These are phyloP conservation scores for Albugo candida DNA, from an alignment of 352 stramenopile genomes.

Conservation along the genomic window DNA sequence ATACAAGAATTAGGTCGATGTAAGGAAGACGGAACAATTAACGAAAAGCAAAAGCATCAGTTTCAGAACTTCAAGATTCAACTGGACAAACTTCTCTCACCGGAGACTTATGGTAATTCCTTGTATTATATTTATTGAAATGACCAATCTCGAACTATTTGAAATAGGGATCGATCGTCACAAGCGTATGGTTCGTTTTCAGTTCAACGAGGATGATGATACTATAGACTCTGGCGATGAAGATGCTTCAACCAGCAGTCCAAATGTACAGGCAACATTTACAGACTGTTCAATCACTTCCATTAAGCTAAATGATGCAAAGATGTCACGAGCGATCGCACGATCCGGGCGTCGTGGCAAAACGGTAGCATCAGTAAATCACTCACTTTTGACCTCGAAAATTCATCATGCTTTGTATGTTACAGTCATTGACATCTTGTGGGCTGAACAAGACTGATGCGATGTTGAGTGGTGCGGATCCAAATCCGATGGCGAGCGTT, in stretches of 20 bases:
- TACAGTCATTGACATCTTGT: too few species aligned
- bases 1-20: constrained; percentile 39
- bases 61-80: constrained; percentile 43
- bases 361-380: not conserved
- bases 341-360: too few species aligned
- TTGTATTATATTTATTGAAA: too few species aligned
- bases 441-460: too few species aligned
- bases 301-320: constrained; percentile 9
- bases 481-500: too few species aligned
- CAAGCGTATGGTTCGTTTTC: too few species aligned
- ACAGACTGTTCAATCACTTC: constrained; percentile 16
- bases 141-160: too few species aligned
- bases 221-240: constrained; percentile 13
- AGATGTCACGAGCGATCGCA: constrained; percentile 2
- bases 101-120: constrained; percentile 54
- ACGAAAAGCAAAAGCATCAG: constrained; percentile 60
- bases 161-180: not conserved
- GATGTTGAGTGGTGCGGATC: too few species aligned
- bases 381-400: not conserved
- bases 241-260: constrained; percentile 16
- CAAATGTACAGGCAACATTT: constrained; percentile 14
- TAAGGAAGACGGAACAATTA: constrained; percentile 36
- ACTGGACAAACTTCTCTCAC: constrained; percentile 53
- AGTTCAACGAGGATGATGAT: constrained; percentile 2
- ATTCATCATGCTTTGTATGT: not conserved